Base-by-base conservation (phyloP, 805 yeast species). In the Maudiozyma barnettii region DNA sequence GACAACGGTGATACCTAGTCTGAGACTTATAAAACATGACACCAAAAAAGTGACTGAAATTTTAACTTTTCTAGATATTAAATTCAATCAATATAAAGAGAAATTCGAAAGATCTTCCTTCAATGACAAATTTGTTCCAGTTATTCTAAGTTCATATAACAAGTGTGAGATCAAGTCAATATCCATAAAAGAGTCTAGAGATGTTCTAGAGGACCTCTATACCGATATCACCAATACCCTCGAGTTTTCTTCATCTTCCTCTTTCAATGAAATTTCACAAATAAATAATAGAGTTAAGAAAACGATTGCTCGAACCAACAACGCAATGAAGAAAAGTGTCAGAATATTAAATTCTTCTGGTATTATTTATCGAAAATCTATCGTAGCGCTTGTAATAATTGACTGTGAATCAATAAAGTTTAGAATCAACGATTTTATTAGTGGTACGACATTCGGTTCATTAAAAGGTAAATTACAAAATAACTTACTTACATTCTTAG, bases 271-370 rank as follows among this genome's bases (percentile, higher is more conserved):
- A 4, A 18, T 8, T 8, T 37, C 23, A 4, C 30, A 3, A 6
- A 26, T 26, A 26, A 26, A 6, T 26, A 26, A 26, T 9, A 26
- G 10, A 9, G 10, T 12, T 4, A 12, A 26, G 8, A 26, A 2
- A 3, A 26, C 12, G 3, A 9, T 2, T 26, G 8, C 8, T 4
- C 30, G 9, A 1, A 33, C 13, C 1, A 14, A 3, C 4, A 33
- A 16, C 9, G 6, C 39, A 19, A 41, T 57, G 55, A 58, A 52
- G 41, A 56, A 52, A 31, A 60, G 64, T 49, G 62, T 63, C 2
- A 45, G 64, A 36, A 50, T 62, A 22, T 30, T 62, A 43, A 55
- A 56, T 13, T 53, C 64, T 7, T 60, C 67, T 2, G 51, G 50
- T 20, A 48, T 57, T 22, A 52, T 55, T 12, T 50, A 51, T 41